Percentiles rank a stretch among this genome's conserved stretches.
Conservation (phyloP, 805 yeast genomes). For the Zygotorulaspora chibaensis region DNA sequence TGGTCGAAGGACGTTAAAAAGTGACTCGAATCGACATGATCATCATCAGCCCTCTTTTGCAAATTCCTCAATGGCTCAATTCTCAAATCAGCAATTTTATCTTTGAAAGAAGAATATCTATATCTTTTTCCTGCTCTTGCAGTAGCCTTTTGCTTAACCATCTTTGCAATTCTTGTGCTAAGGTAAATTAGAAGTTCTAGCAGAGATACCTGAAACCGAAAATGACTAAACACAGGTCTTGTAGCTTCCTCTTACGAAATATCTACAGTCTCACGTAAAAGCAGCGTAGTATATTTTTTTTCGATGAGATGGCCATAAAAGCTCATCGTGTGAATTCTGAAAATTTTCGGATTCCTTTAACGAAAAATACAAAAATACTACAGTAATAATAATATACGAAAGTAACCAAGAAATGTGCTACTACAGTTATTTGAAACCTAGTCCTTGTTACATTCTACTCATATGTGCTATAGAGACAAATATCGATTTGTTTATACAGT, state of each 20-base stretch:
- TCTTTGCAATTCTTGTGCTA: conserved; percentile 4
- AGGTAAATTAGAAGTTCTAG: too few species aligned
- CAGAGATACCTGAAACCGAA: too few species aligned
- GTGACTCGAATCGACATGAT: conserved; percentile 71
- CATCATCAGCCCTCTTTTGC: conserved; percentile 57
- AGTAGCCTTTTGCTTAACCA: conserved; percentile 42
- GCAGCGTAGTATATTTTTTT: not conserved
- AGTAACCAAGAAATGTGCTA: not conserved
- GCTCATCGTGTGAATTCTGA: conserved; percentile 1
- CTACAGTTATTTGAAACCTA: not conserved
- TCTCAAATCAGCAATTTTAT: conserved; percentile 74
- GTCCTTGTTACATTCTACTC: not conserved
- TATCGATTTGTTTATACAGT: conserved; percentile 10
- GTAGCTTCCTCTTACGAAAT: too few species aligned
- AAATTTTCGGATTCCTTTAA: conserved; percentile 7
- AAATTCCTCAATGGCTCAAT: conserved; percentile 69
- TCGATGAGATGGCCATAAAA: conserved; percentile 4
- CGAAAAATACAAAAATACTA: conserved; percentile 2
- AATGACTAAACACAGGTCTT: too few species aligned
- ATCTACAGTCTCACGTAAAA: too few species aligned
- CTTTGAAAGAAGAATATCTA: conserved; percentile 72
- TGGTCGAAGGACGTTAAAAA: conserved; percentile 74
- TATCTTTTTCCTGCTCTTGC: conserved; percentile 55
- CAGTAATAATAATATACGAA: conserved; percentile 6
- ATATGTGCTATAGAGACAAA: not conserved